Conservation (phyloP, 179 eudicot species). For the Corrigiola litoralis region DNA sequence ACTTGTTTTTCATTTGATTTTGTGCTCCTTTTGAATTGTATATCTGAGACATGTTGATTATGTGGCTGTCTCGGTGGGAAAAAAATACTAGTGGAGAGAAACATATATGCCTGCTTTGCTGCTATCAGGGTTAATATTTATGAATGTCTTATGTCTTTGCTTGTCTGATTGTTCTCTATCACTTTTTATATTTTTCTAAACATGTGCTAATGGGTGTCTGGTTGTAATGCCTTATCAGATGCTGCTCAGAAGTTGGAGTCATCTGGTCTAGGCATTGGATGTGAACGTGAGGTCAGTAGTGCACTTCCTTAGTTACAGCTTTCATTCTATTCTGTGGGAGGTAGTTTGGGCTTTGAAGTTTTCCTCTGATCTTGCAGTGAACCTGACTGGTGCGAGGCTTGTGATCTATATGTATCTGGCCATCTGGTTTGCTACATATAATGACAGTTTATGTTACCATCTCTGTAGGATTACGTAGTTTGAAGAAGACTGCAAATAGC, state of each 20-base stretch:
- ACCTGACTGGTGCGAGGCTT: background rate
- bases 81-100: no score
- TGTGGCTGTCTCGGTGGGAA: no score
- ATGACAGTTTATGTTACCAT: background rate
- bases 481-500: background rate
- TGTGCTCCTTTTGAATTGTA: no score
- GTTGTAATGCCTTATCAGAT: constrained; percentile 2
- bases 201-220: background rate
- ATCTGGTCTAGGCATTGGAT: constrained; percentile 5
- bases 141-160: no score
- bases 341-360: no score
- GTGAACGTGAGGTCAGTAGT: constrained; percentile 23
- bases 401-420: background rate
- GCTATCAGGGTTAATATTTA: no score
- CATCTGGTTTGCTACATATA: background rate
- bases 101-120: no score
- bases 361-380: constrained; percentile 21
- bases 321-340: no score
- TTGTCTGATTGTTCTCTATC: background rate
- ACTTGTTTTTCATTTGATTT: no score
- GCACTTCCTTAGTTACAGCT: background rate
- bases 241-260: constrained; percentile 18
- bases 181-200: no score
- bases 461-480: background rate
- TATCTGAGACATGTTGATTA: no score